phyloP scores from a whole-genome alignment of 768 basidiomycete genomes.

The Lactarius hengduanensis region DNA sequence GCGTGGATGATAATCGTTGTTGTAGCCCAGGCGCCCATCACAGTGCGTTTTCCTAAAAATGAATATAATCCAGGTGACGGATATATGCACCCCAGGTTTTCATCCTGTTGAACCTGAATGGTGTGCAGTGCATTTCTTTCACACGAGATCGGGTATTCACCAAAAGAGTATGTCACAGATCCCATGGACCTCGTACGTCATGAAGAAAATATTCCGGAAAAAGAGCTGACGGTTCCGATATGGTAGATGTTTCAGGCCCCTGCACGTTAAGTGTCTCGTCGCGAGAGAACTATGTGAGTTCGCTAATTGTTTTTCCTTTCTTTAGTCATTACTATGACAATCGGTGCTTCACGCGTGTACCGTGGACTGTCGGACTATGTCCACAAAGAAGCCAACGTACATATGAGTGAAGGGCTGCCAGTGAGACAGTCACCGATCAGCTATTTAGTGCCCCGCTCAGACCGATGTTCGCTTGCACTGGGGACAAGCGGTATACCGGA shows the following conservation, averaged over 20 bases:
- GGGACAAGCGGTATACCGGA: background rate
- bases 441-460: background rate
- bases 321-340: constrained; percentile 1
- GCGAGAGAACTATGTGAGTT: background rate
- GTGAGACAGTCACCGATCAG: too few relatives aligned
- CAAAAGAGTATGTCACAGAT: background rate
- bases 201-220: background rate
- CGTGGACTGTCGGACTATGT: constrained; percentile 1
- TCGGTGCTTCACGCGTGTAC: constrained; percentile 10
- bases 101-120: constrained; percentile 4
- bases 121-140: background rate
- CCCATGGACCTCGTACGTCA: constrained; percentile 12
- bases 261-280: background rate
- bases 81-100: background rate
- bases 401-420: background rate
- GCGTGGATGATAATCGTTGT: constrained; percentile 1
- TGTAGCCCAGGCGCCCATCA: constrained; percentile 1
- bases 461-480: background rate
- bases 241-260: constrained; percentile 13
- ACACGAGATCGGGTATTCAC: background rate
- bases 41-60: constrained; percentile 1
- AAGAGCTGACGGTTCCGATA: background rate
- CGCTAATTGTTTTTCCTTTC: background rate
- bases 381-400: background rate
- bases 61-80: background rate